A percentile compares a stretch with the other conserved stretches of the same genome.
phyloP scores from a whole-genome alignment of 2,329 filamentous ascomycete genomes.

The Colletotrichum chlorophyti region DNA sequence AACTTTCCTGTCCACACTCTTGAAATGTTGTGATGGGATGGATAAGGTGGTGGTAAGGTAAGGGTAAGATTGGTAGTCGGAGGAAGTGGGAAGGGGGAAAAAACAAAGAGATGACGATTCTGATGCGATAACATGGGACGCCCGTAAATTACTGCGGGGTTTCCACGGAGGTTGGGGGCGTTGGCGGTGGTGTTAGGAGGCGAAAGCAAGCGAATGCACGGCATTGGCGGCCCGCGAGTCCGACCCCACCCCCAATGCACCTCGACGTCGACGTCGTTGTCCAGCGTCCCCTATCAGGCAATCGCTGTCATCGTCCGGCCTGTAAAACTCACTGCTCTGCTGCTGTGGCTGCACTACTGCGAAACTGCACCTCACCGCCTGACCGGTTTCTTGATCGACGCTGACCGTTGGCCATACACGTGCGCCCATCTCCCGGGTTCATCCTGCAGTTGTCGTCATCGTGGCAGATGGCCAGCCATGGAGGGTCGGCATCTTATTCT shows the following conservation, averaged over 20 bases:
- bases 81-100: too few species aligned
- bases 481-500: not conserved
- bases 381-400: constrained; percentile 9
- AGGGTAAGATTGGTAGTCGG: too few species aligned
- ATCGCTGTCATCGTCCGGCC: too few species aligned
- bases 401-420: not conserved
- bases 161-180: not conserved
- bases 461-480: not conserved
- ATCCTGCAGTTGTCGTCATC: constrained; percentile 1
- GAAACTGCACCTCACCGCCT: constrained; percentile 18
- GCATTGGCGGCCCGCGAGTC: not conserved
- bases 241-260: not conserved
- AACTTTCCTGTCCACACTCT: not conserved
- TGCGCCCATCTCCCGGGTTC: not conserved
- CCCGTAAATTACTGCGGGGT: constrained; percentile 14
- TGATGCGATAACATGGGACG: too few species aligned
- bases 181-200: too few species aligned
- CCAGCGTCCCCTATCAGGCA: too few species aligned
- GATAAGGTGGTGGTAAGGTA: not conserved
- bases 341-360: too few species aligned
- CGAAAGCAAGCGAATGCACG: not conserved
- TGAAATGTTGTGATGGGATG: constrained; percentile 2
- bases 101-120: not conserved
- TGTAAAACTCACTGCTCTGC: too few species aligned
- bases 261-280: too few species aligned